Conservation (phyloP, 208 protist species). For the Acanthamoeba triangularis region DNA sequence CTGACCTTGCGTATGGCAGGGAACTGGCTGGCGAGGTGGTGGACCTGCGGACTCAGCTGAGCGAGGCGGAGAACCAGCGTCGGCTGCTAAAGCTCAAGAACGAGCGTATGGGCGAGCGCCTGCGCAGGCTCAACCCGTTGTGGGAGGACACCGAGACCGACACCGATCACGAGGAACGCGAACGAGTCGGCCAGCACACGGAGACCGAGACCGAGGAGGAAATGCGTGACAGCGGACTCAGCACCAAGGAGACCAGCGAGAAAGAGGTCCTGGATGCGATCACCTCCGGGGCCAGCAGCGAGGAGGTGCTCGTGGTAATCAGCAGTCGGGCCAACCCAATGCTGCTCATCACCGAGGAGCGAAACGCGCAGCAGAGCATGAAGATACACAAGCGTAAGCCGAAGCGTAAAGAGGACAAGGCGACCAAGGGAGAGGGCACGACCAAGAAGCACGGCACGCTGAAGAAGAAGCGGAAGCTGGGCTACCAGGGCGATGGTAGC, state of each 20-base stretch:
- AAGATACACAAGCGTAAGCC: not conserved
- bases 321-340: not conserved
- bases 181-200: not conserved
- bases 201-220: constrained; percentile 41
- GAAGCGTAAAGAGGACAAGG: not conserved
- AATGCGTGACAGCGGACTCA: not conserved
- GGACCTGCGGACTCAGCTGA: constrained; percentile 5
- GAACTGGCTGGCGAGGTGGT: constrained; percentile 42
- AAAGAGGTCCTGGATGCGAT: not conserved
- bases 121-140: not conserved
- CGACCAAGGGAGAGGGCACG: not conserved
- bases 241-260: constrained; percentile 3
- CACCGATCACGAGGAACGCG: not conserved
- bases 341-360: not conserved
- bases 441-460: not conserved
- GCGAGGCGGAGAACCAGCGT: not conserved
- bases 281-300: not conserved
- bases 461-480: constrained; percentile 7
- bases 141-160: constrained; percentile 55
- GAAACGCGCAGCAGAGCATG: not conserved
- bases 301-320: not conserved
- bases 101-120: not conserved
- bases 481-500: not conserved
- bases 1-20: not conserved
- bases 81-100: not conserved